Percentiles rank a stretch among this genome's conserved stretches.
Conservation (phyloP, 805 yeast genomes). For the Wickerhamomyces ciferrii region DNA sequence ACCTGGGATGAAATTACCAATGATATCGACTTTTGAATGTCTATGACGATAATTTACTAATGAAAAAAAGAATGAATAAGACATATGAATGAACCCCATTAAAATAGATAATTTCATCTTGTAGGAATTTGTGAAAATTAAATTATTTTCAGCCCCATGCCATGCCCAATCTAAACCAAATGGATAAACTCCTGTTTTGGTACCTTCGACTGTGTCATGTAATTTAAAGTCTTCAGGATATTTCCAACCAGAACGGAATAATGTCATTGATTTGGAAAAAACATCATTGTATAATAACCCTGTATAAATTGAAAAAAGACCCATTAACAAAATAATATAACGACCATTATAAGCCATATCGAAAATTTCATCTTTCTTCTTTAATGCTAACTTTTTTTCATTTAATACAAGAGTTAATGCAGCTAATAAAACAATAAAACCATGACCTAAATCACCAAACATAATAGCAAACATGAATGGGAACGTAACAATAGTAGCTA, state of each 20-base stretch:
- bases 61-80: slow-evolving; percentile 82
- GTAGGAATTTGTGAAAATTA: slow-evolving; percentile 89
- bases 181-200: slow-evolving; percentile 62
- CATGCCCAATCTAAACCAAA: slow-evolving; percentile 91
- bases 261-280: slow-evolving; percentile 85
- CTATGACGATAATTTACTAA: slow-evolving; percentile 71
- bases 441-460: slow-evolving; percentile 99
- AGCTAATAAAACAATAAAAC: slow-evolving; percentile 72
- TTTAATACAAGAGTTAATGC: slow-evolving; percentile 67
- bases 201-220: slow-evolving; percentile 69
- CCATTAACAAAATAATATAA: slow-evolving; percentile 89
- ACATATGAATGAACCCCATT: slow-evolving; percentile 94
- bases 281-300: slow-evolving; percentile 92
- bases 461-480: slow-evolving; percentile 98
- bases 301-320: slow-evolving; percentile 90
- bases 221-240: slow-evolving; percentile 68
- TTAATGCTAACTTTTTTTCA: slow-evolving; percentile 62
- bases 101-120: slow-evolving; percentile 95
- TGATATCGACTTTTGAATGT: slow-evolving; percentile 69
- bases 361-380: slow-evolving; percentile 85
- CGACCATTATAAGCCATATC: slow-evolving; percentile 96
- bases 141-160: slow-evolving; percentile 95
- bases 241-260: slow-evolving; percentile 85
- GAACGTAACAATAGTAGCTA: slow-evolving; percentile 91
- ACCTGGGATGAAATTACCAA: slow-evolving; percentile 94